Conservation (phyloP, 2,329 filamentous ascomycete genomes). For the Colletotrichum sidae region DNA sequence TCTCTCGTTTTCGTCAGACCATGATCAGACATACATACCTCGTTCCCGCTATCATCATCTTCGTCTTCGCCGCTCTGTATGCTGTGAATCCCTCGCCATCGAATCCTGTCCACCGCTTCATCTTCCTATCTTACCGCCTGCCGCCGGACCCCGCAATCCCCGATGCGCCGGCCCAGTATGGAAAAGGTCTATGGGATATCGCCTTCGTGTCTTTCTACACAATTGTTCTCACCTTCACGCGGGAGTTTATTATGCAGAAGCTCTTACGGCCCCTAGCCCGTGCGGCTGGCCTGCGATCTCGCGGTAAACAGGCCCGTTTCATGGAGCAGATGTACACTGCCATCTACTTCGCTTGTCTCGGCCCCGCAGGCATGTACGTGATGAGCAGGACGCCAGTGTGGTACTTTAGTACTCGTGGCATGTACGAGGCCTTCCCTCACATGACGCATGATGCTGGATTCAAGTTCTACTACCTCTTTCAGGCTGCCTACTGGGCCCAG, state of each 20-base stretch:
- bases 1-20: conserved; percentile 62
- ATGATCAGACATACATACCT: conserved; percentile 72
- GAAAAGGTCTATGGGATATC: conserved; percentile 88
- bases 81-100: conserved; percentile 79
- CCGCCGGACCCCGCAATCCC: conserved; percentile 58
- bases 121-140: conserved; percentile 91
- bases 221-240: conserved; percentile 89
- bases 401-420: conserved; percentile 93
- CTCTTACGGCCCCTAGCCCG: conserved; percentile 82
- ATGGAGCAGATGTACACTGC: conserved; percentile 98
- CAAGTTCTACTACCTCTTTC: conserved; percentile 96
- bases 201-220: conserved; percentile 92
- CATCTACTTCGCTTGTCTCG: conserved; percentile 86
- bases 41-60: conserved; percentile 75
- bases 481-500: conserved; percentile 96
- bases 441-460: conserved; percentile 81
- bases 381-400: conserved; percentile 93
- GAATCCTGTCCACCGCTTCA: conserved; percentile 83
- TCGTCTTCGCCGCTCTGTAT: conserved; percentile 75
- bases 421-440: conserved; percentile 93
- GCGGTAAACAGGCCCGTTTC: conserved; percentile 87
- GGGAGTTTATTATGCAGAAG: conserved; percentile 96
- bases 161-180: conserved; percentile 75
- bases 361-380: conserved; percentile 87
- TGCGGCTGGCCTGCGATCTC: conserved; percentile 74